Evolutionary conservation across 495 filamentous ascomycete species (phyloP).

Genomic region (Stereocaulon alpinum): DNA sequence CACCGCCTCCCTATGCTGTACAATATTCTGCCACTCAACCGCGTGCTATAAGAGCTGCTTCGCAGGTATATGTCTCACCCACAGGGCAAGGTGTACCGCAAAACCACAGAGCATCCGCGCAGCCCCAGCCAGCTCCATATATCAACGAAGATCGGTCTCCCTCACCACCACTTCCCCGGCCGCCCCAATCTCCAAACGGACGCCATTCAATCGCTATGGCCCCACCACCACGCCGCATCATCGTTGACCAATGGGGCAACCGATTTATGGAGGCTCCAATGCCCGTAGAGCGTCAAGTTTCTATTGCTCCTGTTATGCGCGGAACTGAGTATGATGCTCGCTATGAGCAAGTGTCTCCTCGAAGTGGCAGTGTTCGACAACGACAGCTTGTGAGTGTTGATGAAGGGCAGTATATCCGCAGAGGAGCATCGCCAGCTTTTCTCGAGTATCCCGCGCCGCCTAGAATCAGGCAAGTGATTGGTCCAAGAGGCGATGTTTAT

Average conservation of each 20-base stretch:
- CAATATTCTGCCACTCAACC: slow-evolving; percentile 21
- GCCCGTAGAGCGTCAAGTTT: slow-evolving; percentile 35
- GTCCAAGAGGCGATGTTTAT: slow-evolving; percentile 7
- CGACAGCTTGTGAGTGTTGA: slow-evolving; percentile 37
- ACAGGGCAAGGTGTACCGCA: slow-evolving; percentile 35
- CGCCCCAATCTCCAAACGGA: slow-evolving; percentile 29
- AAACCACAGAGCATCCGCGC: slow-evolving; percentile 48
- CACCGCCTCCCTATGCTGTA: slow-evolving; percentile 18
- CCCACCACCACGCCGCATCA: slow-evolving; percentile 50
- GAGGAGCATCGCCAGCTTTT: slow-evolving; percentile 36
- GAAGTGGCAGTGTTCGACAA: slow-evolving; percentile 32
- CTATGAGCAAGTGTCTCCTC: slow-evolving; percentile 30
- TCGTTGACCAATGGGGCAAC: slow-evolving; percentile 61
- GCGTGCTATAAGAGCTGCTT: slow-evolving; percentile 45
- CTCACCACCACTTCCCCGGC: slow-evolving; percentile 42
- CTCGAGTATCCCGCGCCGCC: slow-evolving; percentile 32
- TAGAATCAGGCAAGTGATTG: slow-evolving; percentile 24
- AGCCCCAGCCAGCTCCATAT: slow-evolving; percentile 35
- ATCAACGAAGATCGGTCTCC: slow-evolving; percentile 46
- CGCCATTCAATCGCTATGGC: slow-evolving; percentile 41
- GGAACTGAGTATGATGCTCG: slow-evolving; percentile 36
- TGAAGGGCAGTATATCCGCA: slow-evolving; percentile 37
- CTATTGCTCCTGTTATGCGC: slow-evolving; percentile 37
- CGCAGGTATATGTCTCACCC: slow-evolving; percentile 50
- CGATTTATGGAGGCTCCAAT: slow-evolving; percentile 55